Evolutionary conservation across 768 basidiomycete genomes (phyloP), one percentile per base, ranked within the genome.

Genomic region (Auricularia sp.): DNA sequence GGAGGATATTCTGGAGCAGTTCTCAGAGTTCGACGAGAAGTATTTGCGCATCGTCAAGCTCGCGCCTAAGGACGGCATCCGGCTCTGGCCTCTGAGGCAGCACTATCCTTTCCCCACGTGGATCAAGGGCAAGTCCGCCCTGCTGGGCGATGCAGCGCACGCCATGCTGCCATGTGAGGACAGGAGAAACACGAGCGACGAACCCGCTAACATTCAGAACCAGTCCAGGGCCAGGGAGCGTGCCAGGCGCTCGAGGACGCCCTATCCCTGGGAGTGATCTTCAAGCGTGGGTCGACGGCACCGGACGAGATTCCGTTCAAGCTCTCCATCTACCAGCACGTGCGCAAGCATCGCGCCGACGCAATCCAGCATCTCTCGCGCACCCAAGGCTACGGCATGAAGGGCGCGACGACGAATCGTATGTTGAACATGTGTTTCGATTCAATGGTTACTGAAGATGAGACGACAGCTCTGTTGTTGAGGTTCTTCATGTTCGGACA

Each of bases 101-200:
- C 59, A 61, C 60, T 61, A 39, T 33, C 64, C 56, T 43, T 61
- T n/a, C 60, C 59, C 36, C 36, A 64, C 42, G 14, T 33, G 35
- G 63, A 59, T 59, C 56, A 59, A 59, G 34, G 56, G 56, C 23
- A 59, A 35, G 18, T 29, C 56, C 7, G 56, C 56, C 14, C 23
- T 59, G 11, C 56, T 59, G 11, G 56, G 56, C 12, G 56, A 59
- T 59, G 56, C 56, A 59, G 56, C 56, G 21, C 56, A 59, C 34
- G 56, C 56, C 4, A 59, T 59, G 56, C 56, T 59, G 4, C 56
- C 56, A 6, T 59, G 56, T 59, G 21, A 59, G 56, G 8, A 23
- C 7, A 3, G 34, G 23, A 2, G 29, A 10, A 29, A 34, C 8
- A 8, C 33, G 56, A n/a, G 29, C 29, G 29, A 29, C 29, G 29